Base-by-base conservation (phyloP, 179 eudicot species). In the Vitellaria paradoxa region DNA sequence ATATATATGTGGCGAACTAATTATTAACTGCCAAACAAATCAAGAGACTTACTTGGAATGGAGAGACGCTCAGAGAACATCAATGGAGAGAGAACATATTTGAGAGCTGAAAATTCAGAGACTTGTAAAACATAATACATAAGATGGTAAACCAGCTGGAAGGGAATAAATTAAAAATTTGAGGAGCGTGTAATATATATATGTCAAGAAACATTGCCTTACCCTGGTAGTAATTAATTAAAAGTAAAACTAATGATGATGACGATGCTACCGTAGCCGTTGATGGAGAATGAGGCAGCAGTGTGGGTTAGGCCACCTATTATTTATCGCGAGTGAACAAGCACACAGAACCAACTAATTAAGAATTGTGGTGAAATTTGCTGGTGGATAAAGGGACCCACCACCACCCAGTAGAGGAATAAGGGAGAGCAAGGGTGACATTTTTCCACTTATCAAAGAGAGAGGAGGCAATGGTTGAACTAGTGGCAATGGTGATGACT, bases 241-340 rank as follows among this genome's bases (percentile, higher is more conserved):
- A 30, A 30, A 30, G 2, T 30, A 30, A 30, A 30, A 30, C 2
- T 30, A 30, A 30, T 30, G 37, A 30, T 30, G 37, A 30, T 30
- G 37, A 30, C 37, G 37, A 30, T 30, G 37, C 37, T 30, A 30
- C 37, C 1, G 37, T 30, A 30, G 37, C 37, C 37, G 37, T 30
- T 30, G 37, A 30, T 30, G 37, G 37, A 30, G 37, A 30, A 30
- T 30, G 37, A 0, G 1, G 37, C 37, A 30, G 37, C 37, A 30
- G 37, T 30, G 37, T 30, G 37, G 37, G 37, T 30, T 30, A 30
- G 37, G 37, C 37, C 37, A 30, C 37, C 37, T 30, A 30, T 46
- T 71, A 71, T 71, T 71, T 71, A 71, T 71, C 15, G 55, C 14
- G 74, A 71, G 26, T 17, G 63, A 26, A 15, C 26, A 26, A 46